Conservation (phyloP, 371 early-diverging fungal species). For the Mucor circinelloides region DNA sequence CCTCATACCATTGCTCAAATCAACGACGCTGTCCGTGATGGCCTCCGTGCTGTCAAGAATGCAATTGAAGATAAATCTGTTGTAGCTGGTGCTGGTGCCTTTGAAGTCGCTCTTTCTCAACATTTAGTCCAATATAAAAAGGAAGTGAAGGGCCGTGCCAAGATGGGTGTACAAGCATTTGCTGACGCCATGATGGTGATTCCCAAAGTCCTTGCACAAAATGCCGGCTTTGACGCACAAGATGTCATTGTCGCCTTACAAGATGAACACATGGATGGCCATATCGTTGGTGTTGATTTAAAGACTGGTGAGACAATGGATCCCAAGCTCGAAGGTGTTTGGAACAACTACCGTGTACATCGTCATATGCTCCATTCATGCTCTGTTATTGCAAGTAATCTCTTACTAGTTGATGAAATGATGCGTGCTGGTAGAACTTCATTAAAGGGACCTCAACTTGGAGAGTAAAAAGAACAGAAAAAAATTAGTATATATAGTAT, state of each 20-base stretch:
- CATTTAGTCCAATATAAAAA: slow-evolving; percentile 89
- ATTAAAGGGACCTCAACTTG: slow-evolving; percentile 60
- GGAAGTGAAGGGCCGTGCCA: slow-evolving; percentile 90
- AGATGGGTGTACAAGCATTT: slow-evolving; percentile 97
- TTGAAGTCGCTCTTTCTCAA: slow-evolving; percentile 86
- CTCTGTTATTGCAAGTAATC: slow-evolving; percentile 96
- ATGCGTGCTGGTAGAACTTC: slow-evolving; percentile 92
- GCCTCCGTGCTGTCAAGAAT: slow-evolving; percentile 97
- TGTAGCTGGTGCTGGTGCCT: slow-evolving; percentile 97
- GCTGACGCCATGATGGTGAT: slow-evolving; percentile 96
- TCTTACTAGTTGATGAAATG: slow-evolving; percentile 99
- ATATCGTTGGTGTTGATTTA: slow-evolving; percentile 93
- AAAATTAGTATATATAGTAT: slow-evolving; percentile 4
- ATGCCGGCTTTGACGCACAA: slow-evolving; percentile 97
- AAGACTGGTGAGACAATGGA: slow-evolving; percentile 95
- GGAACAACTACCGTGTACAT: slow-evolving; percentile 98
- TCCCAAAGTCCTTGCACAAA: slow-evolving; percentile 95
- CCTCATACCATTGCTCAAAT: slow-evolving; percentile 95
- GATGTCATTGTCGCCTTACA: slow-evolving; percentile 94
- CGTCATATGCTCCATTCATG: slow-evolving; percentile 95
- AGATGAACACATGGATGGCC: slow-evolving; percentile 91
- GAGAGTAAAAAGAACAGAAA: slow-evolving; percentile 28
- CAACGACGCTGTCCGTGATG: slow-evolving; percentile 98
- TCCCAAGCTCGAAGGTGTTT: slow-evolving; percentile 92
- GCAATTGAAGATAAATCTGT: slow-evolving; percentile 93